Evolutionary conservation across 176 grass and related monocot genomes (phyloP), one percentile per base, ranked within the genome.

Genomic region (Bromus sterilis): DNA sequence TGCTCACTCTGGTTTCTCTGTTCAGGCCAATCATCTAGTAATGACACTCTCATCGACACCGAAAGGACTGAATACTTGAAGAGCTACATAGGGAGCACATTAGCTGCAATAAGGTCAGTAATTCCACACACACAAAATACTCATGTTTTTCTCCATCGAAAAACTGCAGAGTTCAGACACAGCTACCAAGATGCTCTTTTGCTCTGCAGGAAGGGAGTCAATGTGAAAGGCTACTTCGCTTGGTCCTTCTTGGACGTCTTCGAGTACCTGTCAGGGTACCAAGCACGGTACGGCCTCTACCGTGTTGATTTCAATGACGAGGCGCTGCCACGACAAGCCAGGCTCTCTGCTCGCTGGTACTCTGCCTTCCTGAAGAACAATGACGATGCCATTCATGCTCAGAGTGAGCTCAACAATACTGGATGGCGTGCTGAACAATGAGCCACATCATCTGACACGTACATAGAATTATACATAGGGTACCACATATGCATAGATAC

Each of bases 171-270:
- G n/a, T 60, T 77, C 57, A 44, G 24, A n/a, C 9, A 32, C 28
- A 18, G 0, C 23, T 56, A 40, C 24, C 34, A 46, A 34, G 34
- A 18, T 37, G 14, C 7, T 25, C 3, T 32, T 84, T 28, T 49
- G 2, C 6, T 63, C 37, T 86, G 81, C 69, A 92, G 87, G 86
- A 87, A 94, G 36, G 91, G 92, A 64, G 78, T 61, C 8, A 83
- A 92, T 30, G 89, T 94, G 79, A 97, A 80, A 84, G 85, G 89
- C 28, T 97, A 92, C 49, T 92, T 92, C 20, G 41, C 49, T 3
- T 97, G 92, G 92, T 48, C 74, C 35, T 94, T 92, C 42, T 6
- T 97, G 80, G 92, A 94, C 83, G 35, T 94, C 1, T 92, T 92
- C 36, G 90, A 97, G 71, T 71, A 85, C 18, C 9, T 92, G 5